These are phyloP conservation scores for Panicum hallii DNA, from an alignment of 202 grass and related monocot genomes.

Conservation along the genomic window DNA sequence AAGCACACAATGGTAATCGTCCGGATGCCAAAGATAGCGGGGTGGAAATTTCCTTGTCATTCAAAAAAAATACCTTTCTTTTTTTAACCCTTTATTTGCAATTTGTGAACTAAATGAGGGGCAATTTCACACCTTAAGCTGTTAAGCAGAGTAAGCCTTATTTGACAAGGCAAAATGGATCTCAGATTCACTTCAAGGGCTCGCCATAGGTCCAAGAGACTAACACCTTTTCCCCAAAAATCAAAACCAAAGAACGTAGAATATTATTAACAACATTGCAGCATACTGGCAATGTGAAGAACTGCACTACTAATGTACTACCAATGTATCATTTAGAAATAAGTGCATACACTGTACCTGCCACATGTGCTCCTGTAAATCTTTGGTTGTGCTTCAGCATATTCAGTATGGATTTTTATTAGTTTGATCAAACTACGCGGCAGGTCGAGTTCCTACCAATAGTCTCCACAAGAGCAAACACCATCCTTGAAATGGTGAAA, in stretches of 20 bases:
- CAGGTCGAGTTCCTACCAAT: conserved; percentile 53
- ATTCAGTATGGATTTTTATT: conserved; percentile 30
- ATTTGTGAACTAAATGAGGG: not conserved
- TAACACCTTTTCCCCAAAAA: not conserved
- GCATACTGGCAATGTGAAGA: not conserved
- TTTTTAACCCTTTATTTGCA: not conserved
- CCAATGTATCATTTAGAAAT: not conserved
- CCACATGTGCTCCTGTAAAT: conserved; percentile 21
- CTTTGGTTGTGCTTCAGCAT: not conserved
- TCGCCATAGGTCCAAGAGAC: conserved; percentile 9
- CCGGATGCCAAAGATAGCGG: not conserved
- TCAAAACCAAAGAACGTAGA: conserved; percentile 1
- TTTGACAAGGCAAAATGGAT: conserved; percentile 12
- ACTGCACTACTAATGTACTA: not conserved
- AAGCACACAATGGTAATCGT: not conserved
- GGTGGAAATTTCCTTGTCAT: not conserved
- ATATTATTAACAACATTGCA: conserved; percentile 19
- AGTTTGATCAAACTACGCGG: conserved; percentile 20
- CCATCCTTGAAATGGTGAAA: conserved; percentile 89
- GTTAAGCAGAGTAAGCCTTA: not conserved
- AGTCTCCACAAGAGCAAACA: conserved; percentile 81
- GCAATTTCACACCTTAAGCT: not conserved
- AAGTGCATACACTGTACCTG: conserved; percentile 26
- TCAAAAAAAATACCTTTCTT: not conserved
- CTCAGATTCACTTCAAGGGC: not conserved